phyloP scores from a whole-genome alignment of 2,329 filamentous ascomycete species.

The Exophiala xenobiotica region DNA sequence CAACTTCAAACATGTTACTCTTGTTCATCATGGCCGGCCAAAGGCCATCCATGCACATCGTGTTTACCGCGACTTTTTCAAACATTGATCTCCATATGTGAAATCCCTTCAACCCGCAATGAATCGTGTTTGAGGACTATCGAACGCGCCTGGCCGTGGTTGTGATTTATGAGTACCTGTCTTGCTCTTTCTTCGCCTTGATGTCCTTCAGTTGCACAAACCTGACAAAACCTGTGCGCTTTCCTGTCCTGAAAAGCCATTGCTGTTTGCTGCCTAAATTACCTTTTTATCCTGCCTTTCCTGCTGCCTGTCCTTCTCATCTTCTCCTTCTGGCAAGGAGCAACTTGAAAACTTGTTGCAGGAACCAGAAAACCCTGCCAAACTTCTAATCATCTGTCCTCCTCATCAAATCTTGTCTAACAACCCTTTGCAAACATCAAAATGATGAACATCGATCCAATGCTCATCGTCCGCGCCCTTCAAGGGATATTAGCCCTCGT shows the following conservation, averaged over 20 bases:
- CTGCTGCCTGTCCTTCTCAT: not conserved
- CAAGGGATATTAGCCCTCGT: slow-evolving; percentile 70
- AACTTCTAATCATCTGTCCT: not conserved
- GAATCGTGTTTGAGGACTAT: not conserved
- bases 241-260: not conserved
- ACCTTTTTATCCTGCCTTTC: not conserved
- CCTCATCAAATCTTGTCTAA: not conserved
- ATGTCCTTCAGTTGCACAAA: not conserved
- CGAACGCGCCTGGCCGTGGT: not conserved
- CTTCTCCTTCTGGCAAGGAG: not conserved
- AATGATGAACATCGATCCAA: slow-evolving; percentile 52
- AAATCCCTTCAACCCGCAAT: too few species aligned
- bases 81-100: slow-evolving; percentile 13
- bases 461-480: slow-evolving; percentile 63
- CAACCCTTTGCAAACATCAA: not conserved
- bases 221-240: not conserved
- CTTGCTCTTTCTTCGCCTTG: not conserved
- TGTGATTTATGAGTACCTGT: slow-evolving; percentile 18
- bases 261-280: not conserved
- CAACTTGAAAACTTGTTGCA: not conserved
- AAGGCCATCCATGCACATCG: slow-evolving; percentile 9
- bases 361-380: too few species aligned
- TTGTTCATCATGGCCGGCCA: slow-evolving; percentile 9
- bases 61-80: slow-evolving; percentile 11
- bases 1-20: slow-evolving; percentile 13